Percentiles rank a stretch among this genome's conserved stretches.
Evolutionary conservation across 495 filamentous ascomycete genomes (phyloP).

Genomic region (Xylaria telfairii): DNA sequence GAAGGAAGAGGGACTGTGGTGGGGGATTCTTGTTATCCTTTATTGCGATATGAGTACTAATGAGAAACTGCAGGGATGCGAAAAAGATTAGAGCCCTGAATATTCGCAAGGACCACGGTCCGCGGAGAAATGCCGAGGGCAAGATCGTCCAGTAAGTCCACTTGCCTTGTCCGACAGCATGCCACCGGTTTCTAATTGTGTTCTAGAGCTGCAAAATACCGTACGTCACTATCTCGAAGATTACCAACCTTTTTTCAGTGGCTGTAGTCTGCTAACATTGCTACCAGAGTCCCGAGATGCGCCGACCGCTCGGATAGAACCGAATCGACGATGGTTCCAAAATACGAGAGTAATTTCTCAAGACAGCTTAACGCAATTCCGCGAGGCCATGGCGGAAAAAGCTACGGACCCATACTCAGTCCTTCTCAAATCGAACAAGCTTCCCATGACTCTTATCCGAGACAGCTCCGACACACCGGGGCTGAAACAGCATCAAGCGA

Average conservation of each 20-base stretch:
- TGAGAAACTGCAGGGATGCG: conserved; percentile 59
- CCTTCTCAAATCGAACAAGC: conserved; percentile 90
- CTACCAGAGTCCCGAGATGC: conserved; percentile 61
- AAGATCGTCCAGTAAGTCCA: conserved; percentile 63
- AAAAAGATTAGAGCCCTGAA: conserved; percentile 88
- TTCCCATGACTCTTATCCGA: conserved; percentile 79
- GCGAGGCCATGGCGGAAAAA: conserved; percentile 90
- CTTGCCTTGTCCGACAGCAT: too few species aligned
- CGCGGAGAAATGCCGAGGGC: conserved; percentile 75
- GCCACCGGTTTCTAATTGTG: background rate
- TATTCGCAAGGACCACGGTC: conserved; percentile 81
- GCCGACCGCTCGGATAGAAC: conserved; percentile 88
- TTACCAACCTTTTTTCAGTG: background rate
- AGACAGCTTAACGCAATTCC: conserved; percentile 71
- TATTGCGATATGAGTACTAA: conserved; percentile 22
- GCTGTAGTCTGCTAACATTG: conserved; percentile 38
- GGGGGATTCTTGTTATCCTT: background rate
- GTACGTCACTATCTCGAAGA: conserved; percentile 10
- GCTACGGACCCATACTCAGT: conserved; percentile 90
- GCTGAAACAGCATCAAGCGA: conserved; percentile 88
- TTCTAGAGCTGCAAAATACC: conserved; percentile 74
- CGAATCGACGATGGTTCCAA: conserved; percentile 80
- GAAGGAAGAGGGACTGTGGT: conserved; percentile 10
- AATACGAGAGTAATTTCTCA: conserved; percentile 68
- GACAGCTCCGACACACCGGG: conserved; percentile 71